Percentiles rank a stretch among this genome's conserved stretches.
phyloP scores from a whole-genome alignment of 176 grass and related monocot genomes.

The Thalia dealbata region DNA sequence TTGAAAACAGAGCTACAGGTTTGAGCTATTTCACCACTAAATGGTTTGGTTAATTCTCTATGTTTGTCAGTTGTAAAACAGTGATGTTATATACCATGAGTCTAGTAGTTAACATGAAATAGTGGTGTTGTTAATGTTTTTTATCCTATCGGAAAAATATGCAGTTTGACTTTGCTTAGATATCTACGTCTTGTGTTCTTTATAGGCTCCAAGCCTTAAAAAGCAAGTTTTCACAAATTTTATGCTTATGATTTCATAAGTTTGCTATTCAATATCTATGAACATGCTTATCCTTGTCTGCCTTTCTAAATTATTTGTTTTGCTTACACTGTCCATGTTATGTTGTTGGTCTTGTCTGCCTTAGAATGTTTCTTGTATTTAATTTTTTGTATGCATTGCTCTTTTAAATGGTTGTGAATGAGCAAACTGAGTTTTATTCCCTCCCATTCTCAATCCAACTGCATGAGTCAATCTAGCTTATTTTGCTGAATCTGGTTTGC shows the following conservation, averaged over 20 bases:
- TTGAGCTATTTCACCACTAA: background rate
- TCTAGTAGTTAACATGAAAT: background rate
- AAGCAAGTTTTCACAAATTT: background rate
- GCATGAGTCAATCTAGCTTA: no score
- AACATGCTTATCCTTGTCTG: no score
- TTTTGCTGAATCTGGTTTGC: no score
- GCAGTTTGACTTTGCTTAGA: background rate
- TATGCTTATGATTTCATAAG: background rate
- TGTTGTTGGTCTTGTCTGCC: background rate
- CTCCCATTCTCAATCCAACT: no score
- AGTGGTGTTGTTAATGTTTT: background rate
- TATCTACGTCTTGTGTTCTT: background rate
- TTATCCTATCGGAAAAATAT: background rate
- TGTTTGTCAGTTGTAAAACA: slow-evolving; percentile 4
- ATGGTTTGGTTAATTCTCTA: background rate
- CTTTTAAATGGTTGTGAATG: no score
- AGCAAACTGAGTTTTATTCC: no score
- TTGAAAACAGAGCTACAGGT: slow-evolving; percentile 65
- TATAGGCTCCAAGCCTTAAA: background rate
- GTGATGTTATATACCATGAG: background rate
- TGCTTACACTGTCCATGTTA: background rate
- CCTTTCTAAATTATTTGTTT: background rate
- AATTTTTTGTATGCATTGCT: no score
- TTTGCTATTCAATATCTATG: no score
- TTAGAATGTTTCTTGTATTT: background rate